Evolutionary conservation across 2,329 filamentous ascomycete species (phyloP), one percentile per base, ranked within the genome.

Genomic region (Sordariomycetes sp.): DNA sequence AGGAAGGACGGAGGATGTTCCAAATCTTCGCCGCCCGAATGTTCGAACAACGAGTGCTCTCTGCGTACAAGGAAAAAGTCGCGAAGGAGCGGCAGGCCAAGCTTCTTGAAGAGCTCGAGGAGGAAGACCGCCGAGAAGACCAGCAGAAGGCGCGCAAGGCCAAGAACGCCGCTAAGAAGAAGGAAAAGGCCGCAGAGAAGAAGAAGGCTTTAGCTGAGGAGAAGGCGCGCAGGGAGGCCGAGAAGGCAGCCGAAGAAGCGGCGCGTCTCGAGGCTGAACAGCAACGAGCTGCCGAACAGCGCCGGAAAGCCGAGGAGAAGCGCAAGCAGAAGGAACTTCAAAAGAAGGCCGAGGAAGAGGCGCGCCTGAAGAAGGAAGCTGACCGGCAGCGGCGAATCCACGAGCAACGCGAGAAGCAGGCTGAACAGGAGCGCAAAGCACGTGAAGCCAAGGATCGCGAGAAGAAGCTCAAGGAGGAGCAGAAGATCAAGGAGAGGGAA

Each of bases 21-120:
- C 92, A 98, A 58, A 96, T 98, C 57, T 98, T 98, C 59, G 92
- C 92, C 40, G 92, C 92, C 38, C 80, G 92, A 42, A 98, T 98
- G 92, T 98, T 98, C 58, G 92, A 98, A 63, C 92, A 98, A 58
- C 75, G 92, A 42, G 92, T 98, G 16, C 70, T 98, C 39, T 90
- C 85, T 27, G 92, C 92, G n/a, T 98, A 98, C 61, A 84, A 87
- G 57, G 90, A 96, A 63, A 95, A 95, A 57, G 90, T 98, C 4
- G 86, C 92, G 14, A 79, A 82, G 47, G 90, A 98, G 61, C 84
- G 92, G 19, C 90, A 95, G 53, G 72, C 84, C 50, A 87, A 87
- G 55, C 77, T 98, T 16, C 70, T 98, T 18, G 84, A 95, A 54
- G 92, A 98, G 57, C 68, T 95, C 3, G 80, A 88, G 45, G 86